phyloP scores from a whole-genome alignment of 2,329 filamentous ascomycete genomes.

The Trichoderma harzianum region DNA sequence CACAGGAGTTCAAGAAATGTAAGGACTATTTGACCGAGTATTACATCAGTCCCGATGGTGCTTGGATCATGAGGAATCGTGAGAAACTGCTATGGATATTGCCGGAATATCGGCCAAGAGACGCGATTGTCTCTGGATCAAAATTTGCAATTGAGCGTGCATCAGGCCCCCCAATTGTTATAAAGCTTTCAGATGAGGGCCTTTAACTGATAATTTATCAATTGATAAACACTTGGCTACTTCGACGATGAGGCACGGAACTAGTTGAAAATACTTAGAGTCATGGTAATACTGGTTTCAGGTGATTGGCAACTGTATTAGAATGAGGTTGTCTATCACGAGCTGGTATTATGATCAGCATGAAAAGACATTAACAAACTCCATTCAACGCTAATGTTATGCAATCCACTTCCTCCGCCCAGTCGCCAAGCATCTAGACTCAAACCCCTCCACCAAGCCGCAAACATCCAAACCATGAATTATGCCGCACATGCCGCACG shows the following conservation, averaged over 20 bases:
- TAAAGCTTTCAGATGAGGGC: background rate
- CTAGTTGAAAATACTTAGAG: no score
- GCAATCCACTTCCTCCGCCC: background rate
- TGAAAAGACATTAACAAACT: background rate
- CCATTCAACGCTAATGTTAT: background rate
- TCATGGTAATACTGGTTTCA: background rate
- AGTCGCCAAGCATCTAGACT: background rate
- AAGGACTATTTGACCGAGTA: background rate
- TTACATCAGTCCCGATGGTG: background rate
- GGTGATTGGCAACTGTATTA: no score
- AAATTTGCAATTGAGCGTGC: background rate
- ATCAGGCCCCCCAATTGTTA: background rate
- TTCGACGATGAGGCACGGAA: background rate
- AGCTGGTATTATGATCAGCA: background rate
- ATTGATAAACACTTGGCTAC: background rate
- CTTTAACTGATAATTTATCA: background rate
- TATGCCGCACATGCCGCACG: slow-evolving; percentile 1
- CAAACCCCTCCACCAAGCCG: background rate
- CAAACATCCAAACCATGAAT: background rate
- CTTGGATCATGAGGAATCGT: background rate
- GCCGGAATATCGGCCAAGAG: background rate
- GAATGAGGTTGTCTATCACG: no score
- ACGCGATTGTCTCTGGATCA: background rate
- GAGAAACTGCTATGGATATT: background rate
- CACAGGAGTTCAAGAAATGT: background rate